phyloP scores from a whole-genome alignment of 176 grass and related monocot genomes.

The Olyra latifolia region DNA sequence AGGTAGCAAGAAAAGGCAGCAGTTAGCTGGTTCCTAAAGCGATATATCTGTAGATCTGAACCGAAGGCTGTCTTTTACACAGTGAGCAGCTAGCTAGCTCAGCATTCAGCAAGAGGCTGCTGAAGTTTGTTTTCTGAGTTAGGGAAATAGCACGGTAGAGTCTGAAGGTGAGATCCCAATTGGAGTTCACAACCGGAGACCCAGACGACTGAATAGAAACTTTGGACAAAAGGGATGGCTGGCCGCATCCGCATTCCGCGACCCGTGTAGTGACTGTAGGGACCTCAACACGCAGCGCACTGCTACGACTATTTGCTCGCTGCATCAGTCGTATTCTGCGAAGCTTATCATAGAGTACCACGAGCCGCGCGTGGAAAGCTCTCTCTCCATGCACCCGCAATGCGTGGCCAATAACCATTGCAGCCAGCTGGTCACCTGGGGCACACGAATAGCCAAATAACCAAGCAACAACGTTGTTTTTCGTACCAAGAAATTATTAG shows the following conservation, averaged over 20 bases:
- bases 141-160: background rate
- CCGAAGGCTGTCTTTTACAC: background rate
- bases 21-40: background rate
- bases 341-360: background rate
- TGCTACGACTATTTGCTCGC: background rate
- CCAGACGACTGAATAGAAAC: background rate
- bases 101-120: background rate
- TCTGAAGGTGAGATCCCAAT: constrained; percentile 5
- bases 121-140: background rate
- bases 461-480: background rate
- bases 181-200: constrained; percentile 22
- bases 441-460: too few relatives aligned
- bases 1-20: background rate
- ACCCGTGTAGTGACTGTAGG: background rate
- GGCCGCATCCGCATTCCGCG: background rate
- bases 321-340: background rate
- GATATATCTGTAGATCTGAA: constrained; percentile 13
- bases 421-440: background rate
- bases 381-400: background rate
- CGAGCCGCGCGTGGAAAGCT: background rate
- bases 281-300: background rate
- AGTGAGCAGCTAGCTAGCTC: background rate
- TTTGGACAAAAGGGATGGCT: constrained; percentile 20
- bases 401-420: background rate
- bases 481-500: background rate